Conservation (phyloP, 2,329 filamentous ascomycete genomes). For the Immersiporthe knoxdaviesiana region DNA sequence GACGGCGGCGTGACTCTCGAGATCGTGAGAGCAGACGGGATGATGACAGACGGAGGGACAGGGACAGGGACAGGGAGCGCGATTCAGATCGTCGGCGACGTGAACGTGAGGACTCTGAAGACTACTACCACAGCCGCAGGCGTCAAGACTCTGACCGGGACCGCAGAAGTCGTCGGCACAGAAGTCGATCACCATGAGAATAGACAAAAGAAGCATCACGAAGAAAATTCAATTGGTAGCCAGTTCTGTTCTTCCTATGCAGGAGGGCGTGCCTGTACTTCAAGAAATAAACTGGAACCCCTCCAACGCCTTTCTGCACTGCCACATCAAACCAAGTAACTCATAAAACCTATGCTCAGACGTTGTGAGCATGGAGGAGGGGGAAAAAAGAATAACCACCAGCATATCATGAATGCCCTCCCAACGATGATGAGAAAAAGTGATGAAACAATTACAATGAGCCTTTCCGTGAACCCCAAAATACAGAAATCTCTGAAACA, state of each 20-base stretch:
- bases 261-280: conserved; percentile 7
- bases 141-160: conserved; percentile 34
- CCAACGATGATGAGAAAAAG: background rate
- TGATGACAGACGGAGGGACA: conserved; percentile 31
- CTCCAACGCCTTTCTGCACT: conserved; percentile 32
- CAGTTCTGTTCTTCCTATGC: conserved; percentile 27
- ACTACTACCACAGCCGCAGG: conserved; percentile 27
- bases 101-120: conserved; percentile 37
- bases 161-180: conserved; percentile 39
- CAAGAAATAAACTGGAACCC: background rate
- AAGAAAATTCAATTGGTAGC: background rate
- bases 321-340: background rate
- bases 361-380: background rate
- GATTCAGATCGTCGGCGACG: conserved; percentile 38
- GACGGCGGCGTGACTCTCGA: conserved; percentile 34
- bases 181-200: conserved; percentile 49
- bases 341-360: background rate
- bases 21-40: conserved; percentile 38
- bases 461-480: background rate
- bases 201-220: background rate
- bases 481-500: background rate
- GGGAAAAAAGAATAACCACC: background rate
- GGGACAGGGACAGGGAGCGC: conserved; percentile 35
- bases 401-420: background rate
- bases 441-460: background rate